Percentiles rank a stretch among this genome's conserved stretches.
phyloP scores from a whole-genome alignment of 2,329 filamentous ascomycete genomes.

The Ophiocordyceps robertsii region DNA sequence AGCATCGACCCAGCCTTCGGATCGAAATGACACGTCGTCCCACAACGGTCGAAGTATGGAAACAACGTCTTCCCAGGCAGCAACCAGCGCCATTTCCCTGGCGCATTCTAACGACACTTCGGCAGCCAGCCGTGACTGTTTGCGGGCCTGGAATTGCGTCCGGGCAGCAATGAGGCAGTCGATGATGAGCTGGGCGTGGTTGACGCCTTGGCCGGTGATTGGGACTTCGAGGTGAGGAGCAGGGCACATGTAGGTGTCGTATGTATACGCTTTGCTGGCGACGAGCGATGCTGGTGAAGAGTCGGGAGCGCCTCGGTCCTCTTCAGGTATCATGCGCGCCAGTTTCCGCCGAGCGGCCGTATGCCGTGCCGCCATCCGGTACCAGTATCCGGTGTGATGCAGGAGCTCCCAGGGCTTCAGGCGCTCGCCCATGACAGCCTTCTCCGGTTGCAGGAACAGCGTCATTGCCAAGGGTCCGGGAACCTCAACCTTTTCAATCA shows the following conservation, averaged over 20 bases:
- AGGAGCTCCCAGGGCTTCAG: constrained; percentile 50
- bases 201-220: constrained; percentile 32
- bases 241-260: constrained; percentile 55
- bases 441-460: constrained; percentile 44
- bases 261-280: constrained; percentile 38
- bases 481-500: constrained; percentile 41
- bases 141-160: constrained; percentile 37
- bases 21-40: constrained; percentile 41
- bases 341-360: constrained; percentile 36
- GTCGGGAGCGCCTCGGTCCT: constrained; percentile 38
- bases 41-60: constrained; percentile 42
- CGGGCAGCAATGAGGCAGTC: constrained; percentile 36
- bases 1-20: constrained; percentile 46
- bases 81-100: constrained; percentile 36
- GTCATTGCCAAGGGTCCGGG: constrained; percentile 28
- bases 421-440: constrained; percentile 41
- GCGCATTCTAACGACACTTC: constrained; percentile 45
- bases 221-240: constrained; percentile 48
- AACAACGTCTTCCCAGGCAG: constrained; percentile 40
- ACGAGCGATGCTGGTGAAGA: constrained; percentile 30
- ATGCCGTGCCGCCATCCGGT: constrained; percentile 45
- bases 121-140: constrained; percentile 37
- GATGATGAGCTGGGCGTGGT: constrained; percentile 43
- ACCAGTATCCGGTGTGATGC: constrained; percentile 57
- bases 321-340: constrained; percentile 44